Base-by-base conservation (phyloP, 441 rosid species). In the Populus tomentosa region DNA sequence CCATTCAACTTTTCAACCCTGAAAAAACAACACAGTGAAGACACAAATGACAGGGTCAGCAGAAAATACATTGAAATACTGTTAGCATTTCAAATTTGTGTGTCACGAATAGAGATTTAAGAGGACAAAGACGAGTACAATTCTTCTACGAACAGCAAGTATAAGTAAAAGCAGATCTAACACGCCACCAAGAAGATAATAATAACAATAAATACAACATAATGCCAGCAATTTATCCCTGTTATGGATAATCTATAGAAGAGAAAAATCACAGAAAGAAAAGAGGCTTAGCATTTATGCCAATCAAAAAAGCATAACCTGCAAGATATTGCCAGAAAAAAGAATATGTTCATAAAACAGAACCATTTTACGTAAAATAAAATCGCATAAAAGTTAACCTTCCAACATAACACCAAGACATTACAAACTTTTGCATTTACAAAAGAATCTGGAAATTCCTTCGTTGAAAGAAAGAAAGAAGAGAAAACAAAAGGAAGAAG, bases 1-100 rank as follows among this genome's bases (percentile, higher is more conserved):
- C 91, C 99, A 95, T 74, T 83, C 79, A 42, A 46, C 65, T 42
- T 79, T 82, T 79, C 79, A 83, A 77, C 36, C 81, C 88, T 88
- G 85, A 77, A 85, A 74, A 38, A 42, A 5, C 75, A 82, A 72
- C 46, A 65, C 61, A 35, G 23, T 53, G 10, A 75, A 3, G 13
- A 74, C 70, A 10, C 11, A 32, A 80, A 59, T 5, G 10, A 42
- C 36, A 66, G 11, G 42, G 67, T 18, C 24, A 67, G 23, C 1
- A 67, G 32, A 28, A 28, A 40, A 20, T 28, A 53, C 20, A 35
- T 10, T 33, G 61, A 70, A 70, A 10, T 23, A 38, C 18, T 4
- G 6, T 69, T 14, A 21, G 16, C 9, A 3, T 66, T 53, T 6
- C 24, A 30, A 65, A 28, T n/a, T 11, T 69, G 16, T 14, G 6